A percentile compares a stretch with the other conserved stretches of the same genome.
These are phyloP conservation scores for Ophiostoma pallidulum DNA, from an alignment of 2,329 filamentous ascomycete genomes.

Conservation along the genomic window DNA sequence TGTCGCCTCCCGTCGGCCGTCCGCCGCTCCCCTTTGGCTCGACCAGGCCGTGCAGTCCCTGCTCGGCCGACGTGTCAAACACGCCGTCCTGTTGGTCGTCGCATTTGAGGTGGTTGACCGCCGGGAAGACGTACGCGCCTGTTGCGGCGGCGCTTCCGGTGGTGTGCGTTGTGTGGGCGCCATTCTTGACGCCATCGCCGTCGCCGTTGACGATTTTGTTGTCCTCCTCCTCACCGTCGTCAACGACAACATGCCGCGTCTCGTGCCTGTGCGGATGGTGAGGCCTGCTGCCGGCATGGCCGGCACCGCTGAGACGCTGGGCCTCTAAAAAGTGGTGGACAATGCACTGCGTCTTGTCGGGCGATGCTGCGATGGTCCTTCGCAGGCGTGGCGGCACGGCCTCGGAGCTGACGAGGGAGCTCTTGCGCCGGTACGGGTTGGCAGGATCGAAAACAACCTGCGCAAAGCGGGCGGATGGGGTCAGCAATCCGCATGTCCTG, in stretches of 20 bases:
- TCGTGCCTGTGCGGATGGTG: too few relatives aligned
- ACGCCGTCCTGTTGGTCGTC: slow-evolving; percentile 12
- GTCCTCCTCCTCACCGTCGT: neutral
- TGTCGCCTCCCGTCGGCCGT: neutral
- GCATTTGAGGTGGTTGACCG: too few relatives aligned
- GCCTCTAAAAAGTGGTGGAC: slow-evolving; percentile 56
- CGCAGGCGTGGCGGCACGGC: slow-evolving; percentile 28
- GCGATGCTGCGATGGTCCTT: slow-evolving; percentile 19
- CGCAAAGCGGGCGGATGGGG: neutral
- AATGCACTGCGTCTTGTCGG: slow-evolving; percentile 46
- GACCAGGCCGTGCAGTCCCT: slow-evolving; percentile 23
- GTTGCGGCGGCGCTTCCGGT: too few relatives aligned
- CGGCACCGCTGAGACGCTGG: slow-evolving; percentile 34
- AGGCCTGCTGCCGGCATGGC: too few relatives aligned
- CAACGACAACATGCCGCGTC: too few relatives aligned
- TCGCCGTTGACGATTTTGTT: too few relatives aligned
- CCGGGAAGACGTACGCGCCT: too few relatives aligned
- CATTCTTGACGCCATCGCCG: too few relatives aligned
- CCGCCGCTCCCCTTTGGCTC: slow-evolving; percentile 26
- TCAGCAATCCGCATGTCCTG: too few relatives aligned
- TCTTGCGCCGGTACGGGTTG: slow-evolving; percentile 55
- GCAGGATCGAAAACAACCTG: slow-evolving; percentile 54
- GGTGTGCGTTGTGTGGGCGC: too few relatives aligned
- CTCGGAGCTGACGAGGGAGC: slow-evolving; percentile 50
- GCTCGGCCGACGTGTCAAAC: slow-evolving; percentile 20